Evolutionary conservation across 805 yeast species (phyloP).

Genomic region (Yamadazyma sp.): DNA sequence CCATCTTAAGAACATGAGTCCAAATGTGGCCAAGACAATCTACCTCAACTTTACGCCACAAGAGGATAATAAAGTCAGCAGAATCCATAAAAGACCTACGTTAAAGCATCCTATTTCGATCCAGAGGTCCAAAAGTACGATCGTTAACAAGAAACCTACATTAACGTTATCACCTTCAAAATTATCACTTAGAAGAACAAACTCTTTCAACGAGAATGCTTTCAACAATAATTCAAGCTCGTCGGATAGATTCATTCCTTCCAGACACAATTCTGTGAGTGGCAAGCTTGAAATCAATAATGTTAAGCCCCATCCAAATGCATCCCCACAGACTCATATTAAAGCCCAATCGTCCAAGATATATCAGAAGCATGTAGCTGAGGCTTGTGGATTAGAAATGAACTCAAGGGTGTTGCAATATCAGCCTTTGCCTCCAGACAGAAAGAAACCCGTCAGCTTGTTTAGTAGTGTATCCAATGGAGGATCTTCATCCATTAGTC

Average conservation of each 20-base stretch:
- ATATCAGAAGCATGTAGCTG: slow-evolving; percentile 82
- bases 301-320: slow-evolving; percentile 43
- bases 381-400: slow-evolving; percentile 87
- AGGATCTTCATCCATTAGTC: slow-evolving; percentile 35
- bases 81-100: slow-evolving; percentile 13
- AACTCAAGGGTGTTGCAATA: slow-evolving; percentile 82
- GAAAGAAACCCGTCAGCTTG: slow-evolving; percentile 36
- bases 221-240: slow-evolving; percentile 24
- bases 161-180: slow-evolving; percentile 24
- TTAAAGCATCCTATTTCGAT: slow-evolving; percentile 23
- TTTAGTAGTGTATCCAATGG: slow-evolving; percentile 27
- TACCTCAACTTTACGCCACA: slow-evolving; percentile 20
- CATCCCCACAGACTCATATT: slow-evolving; percentile 55
- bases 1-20: slow-evolving; percentile 36
- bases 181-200: slow-evolving; percentile 31
- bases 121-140: slow-evolving; percentile 27
- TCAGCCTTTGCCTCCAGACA: slow-evolving; percentile 81
- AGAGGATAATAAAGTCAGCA: slow-evolving; percentile 9
- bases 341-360: slow-evolving; percentile 53
- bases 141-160: slow-evolving; percentile 17
- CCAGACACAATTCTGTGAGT: slow-evolving; percentile 39
- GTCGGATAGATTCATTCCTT: slow-evolving; percentile 45
- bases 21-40: slow-evolving; percentile 31
- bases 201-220: slow-evolving; percentile 33
- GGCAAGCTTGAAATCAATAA: slow-evolving; percentile 33